Percentiles rank a stretch among this genome's conserved stretches.
phyloP scores from a whole-genome alignment of 768 basidiomycete genomes.

The Mycena alexandri region DNA sequence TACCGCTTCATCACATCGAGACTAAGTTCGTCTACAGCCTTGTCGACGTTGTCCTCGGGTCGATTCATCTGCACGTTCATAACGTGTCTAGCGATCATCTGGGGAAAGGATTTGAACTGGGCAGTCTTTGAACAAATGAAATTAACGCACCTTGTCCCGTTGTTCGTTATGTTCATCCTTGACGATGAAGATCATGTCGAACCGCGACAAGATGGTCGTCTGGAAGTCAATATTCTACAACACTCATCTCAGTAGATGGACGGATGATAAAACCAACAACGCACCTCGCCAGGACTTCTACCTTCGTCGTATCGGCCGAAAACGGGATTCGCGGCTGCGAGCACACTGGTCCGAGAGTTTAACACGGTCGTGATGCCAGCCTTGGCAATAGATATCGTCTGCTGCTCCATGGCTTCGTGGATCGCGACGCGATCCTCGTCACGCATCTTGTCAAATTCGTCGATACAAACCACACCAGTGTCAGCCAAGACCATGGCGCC shows the following conservation, averaged over 20 bases:
- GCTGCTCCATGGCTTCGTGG: slow-evolving; percentile 99
- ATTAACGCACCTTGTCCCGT: slow-evolving; percentile 77
- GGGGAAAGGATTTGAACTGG: slow-evolving; percentile 16
- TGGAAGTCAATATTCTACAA: slow-evolving; percentile 94
- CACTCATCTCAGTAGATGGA: neutral
- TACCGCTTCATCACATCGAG: slow-evolving; percentile 99
- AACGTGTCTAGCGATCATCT: slow-evolving; percentile 97
- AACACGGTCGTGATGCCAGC: slow-evolving; percentile 98
- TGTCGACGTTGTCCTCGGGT: slow-evolving; percentile 71
- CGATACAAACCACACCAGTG: slow-evolving; percentile 98
- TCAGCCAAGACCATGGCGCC: slow-evolving; percentile 99
- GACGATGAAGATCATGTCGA: slow-evolving; percentile 99
- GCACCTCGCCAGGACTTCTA: slow-evolving; percentile 92
- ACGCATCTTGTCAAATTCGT: slow-evolving; percentile 99
- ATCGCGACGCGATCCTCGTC: slow-evolving; percentile 99
- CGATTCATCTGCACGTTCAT: slow-evolving; percentile 99
- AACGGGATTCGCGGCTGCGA: slow-evolving; percentile 98
- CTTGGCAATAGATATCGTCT: slow-evolving; percentile 99
- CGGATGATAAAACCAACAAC: slow-evolving; percentile 26
- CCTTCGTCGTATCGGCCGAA: slow-evolving; percentile 99
- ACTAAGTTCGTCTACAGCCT: slow-evolving; percentile 88
- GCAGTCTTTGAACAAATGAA: neutral
- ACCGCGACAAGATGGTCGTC: slow-evolving; percentile 97
- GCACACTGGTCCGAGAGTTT: slow-evolving; percentile 94
- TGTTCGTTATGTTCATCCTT: slow-evolving; percentile 97